Conservation (phyloP, 257 asterid genomes). For the Coffea eugenioides region DNA sequence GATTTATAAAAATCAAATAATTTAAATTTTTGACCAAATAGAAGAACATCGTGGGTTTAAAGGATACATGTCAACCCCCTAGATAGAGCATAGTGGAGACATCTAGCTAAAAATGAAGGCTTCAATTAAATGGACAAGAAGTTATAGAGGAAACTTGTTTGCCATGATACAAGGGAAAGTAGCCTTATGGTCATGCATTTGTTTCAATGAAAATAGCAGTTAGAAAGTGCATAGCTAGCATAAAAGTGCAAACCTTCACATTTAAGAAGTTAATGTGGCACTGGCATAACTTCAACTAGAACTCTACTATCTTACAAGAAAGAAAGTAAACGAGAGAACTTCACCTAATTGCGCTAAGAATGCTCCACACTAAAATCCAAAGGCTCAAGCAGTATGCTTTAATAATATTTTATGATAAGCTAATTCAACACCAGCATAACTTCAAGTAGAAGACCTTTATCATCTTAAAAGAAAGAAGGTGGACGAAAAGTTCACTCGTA, state of each 20-base stretch:
- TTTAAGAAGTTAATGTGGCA: background rate
- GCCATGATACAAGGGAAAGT: background rate
- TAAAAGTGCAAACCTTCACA: background rate
- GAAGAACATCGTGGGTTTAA: background rate
- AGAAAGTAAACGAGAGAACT: too few species aligned
- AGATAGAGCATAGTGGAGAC: background rate
- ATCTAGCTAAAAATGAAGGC: background rate
- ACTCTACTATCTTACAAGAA: too few species aligned
- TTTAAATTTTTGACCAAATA: background rate
- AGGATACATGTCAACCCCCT: background rate
- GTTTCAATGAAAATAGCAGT: background rate
- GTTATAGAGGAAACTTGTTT: background rate
- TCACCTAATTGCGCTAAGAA: background rate
- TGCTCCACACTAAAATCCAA: too few species aligned
- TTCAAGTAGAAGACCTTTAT: too few species aligned
- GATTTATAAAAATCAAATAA: background rate
- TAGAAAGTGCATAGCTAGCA: background rate
- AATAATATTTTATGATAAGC: too few species aligned
- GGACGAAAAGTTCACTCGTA: background rate
- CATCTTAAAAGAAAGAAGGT: too few species aligned
- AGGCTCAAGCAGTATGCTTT: too few species aligned
- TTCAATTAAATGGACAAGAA: background rate
- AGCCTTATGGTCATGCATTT: background rate
- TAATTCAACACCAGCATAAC: too few species aligned
- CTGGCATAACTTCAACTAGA: background rate